Base-by-base conservation (phyloP, 2,329 filamentous ascomycete genomes). In the Colletotrichum theobromicola region DNA sequence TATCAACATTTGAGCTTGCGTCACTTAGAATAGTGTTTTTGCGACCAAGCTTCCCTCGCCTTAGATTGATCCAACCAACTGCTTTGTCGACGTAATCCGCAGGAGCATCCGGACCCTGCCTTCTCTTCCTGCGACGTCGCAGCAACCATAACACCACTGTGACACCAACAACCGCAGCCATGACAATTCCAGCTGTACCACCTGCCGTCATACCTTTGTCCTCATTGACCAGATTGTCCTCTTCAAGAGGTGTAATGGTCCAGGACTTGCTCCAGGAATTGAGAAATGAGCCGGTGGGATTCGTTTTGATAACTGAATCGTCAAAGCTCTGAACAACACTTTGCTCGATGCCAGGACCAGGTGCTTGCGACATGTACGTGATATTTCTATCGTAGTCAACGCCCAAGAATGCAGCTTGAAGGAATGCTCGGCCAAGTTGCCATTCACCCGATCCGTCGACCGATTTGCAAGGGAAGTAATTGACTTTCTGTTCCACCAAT, bases 401-500 rank as follows among this genome's bases (percentile, higher is more conserved):
- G 35, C 65, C 77, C 4, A 77, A 55, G 42, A 77, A 78, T 1
- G 77, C 67, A 0, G 75, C 77, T 60, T 79, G 78, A 5, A 79
- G 62, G n/a, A 79, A 78, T 0, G 77, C 77, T 7, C 77, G 58
- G 5, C 78, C 77, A 4, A 79, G 72, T n/a, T 73, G 70, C 62
- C 73, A 76, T 18, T 65, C 53, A 2, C 32, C 34, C 10, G 21
- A 16, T 5, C 42, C 34, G 32, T 57, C 16, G 16, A 70, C 12
- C 13, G 73, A 72, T 34, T 77, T 61, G 69, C 77, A 79, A 26
- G 78, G 77, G 24, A 79, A 78, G 67, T 79, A 79, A 6, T 32
- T 70, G 4, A 67, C 75, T 10, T 71, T 67, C 24, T 46, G 57
- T 7, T 79, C 77, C 4, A 82, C 79, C 6, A 87, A 76, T 1